Base-by-base conservation (phyloP, 768 basidiomycete genomes). In the Tylopilus felleus region DNA sequence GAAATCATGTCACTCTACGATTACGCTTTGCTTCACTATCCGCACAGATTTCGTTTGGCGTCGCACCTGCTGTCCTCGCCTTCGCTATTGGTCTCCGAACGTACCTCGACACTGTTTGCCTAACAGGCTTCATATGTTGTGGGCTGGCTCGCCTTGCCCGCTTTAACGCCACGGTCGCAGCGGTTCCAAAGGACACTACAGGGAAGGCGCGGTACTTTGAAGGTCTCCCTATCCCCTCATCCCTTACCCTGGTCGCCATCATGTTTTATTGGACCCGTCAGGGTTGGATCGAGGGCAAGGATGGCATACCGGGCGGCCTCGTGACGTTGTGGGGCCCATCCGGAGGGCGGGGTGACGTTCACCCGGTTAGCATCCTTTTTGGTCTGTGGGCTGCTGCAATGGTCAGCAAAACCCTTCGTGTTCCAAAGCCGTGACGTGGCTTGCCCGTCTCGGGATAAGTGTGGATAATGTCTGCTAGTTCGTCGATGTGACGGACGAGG, bases 161-260 rank as follows among this genome's bases (percentile, higher is more conserved):
- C 39, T 99, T 98, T 80, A 99, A 99, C 71, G 97, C 96, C 9
- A 99, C 97, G 0, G 96, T 97, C 53, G 97, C 97, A 4, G 76
- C 93, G 40, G 80, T 97, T 23, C 96, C 96, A 2, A 95, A 94
- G 71, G 90, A 94, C 66, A 73, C 70, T 8, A 79, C 78, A 28
- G 96, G 97, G 53, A 98, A 98, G 70, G 79, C 90, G 16, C 86
- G 86, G 64, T 98, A 95, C 76, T 99, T 98, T 68, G 97, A 98
- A 73, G 97, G 97, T 6, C 82, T 99, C 21, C 97, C 97, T 23
- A 98, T 99, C 56, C 97, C 97, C 2, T 90, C 91, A 0, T 90
- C 90, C 12, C 80, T 99, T 43, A 80, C 66, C 12, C 79, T 99
- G 51, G 94, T 97, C 52, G 82, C 75, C 19, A 62, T 90, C 27